These are phyloP conservation scores for Mucor irregularis DNA, from an alignment of 371 early-diverging fungal genomes.

Conservation along the genomic window DNA sequence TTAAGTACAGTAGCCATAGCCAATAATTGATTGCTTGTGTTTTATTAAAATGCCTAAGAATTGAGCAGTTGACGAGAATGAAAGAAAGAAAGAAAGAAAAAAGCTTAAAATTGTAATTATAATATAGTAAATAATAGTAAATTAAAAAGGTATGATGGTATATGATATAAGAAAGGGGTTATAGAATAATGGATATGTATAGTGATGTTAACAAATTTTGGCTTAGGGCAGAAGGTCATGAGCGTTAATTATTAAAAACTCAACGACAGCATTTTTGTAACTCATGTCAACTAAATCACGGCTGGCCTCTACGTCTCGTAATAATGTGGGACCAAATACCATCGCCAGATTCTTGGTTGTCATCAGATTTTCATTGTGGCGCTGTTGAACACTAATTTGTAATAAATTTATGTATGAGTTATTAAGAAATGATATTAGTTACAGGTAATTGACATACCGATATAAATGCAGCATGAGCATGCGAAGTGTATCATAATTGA, in stretches of 20 bases:
- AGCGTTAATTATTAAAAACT: slow-evolving; percentile 54
- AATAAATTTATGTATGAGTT: background rate
- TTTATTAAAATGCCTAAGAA: no score
- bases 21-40: no score
- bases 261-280: slow-evolving; percentile 74
- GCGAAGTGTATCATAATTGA: slow-evolving; percentile 49
- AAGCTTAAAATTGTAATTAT: no score
- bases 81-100: no score
- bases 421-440: background rate
- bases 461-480: slow-evolving; percentile 34
- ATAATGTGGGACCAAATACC: slow-evolving; percentile 90
- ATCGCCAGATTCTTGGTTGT: slow-evolving; percentile 85
- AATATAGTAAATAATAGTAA: no score
- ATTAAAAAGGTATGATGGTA: no score
- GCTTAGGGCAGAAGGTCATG: slow-evolving; percentile 44
- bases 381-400: slow-evolving; percentile 52
- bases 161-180: no score
- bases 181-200: no score
- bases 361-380: slow-evolving; percentile 76
- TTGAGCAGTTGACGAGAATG: no score
- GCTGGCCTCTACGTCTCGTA: slow-evolving; percentile 67
- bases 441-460: slow-evolving; percentile 23
- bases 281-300: slow-evolving; percentile 80
- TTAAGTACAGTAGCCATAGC: no score
- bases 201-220: no score